Conservation (phyloP, 2,329 filamentous ascomycete species). For the Colletotrichum orbiculare region DNA sequence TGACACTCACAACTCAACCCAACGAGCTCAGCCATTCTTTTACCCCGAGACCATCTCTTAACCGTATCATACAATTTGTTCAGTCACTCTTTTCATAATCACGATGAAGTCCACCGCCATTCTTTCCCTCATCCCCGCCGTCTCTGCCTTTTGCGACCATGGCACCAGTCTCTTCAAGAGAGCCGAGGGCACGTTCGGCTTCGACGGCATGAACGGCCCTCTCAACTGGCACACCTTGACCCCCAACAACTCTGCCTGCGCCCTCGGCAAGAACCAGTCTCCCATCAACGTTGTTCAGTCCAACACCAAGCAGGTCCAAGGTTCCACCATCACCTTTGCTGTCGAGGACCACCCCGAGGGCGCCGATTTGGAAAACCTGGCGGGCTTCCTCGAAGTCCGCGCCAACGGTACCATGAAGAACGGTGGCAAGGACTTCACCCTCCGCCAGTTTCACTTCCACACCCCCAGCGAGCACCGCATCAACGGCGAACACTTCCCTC, state of each 20-base stretch:
- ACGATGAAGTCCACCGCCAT: slow-evolving; percentile 40
- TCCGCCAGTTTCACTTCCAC: slow-evolving; percentile 71
- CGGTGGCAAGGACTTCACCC: slow-evolving; percentile 51
- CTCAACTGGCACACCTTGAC: slow-evolving; percentile 63
- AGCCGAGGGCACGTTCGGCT: slow-evolving; percentile 50
- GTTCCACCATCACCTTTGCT: slow-evolving; percentile 46
- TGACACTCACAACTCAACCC: slow-evolving; percentile 9
- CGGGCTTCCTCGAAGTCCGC: slow-evolving; percentile 62
- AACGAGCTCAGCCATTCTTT: slow-evolving; percentile 22
- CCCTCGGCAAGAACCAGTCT: slow-evolving; percentile 62
- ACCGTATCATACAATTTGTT: not conserved
- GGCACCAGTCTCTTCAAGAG: slow-evolving; percentile 49
- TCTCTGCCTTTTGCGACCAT: slow-evolving; percentile 43
- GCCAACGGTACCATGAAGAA: slow-evolving; percentile 59
- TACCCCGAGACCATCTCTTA: not conserved
- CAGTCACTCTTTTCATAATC: not conserved
- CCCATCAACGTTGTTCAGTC: slow-evolving; percentile 62
- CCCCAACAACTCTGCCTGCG: slow-evolving; percentile 58
- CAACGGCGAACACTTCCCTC: slow-evolving; percentile 51
- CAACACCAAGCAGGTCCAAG: slow-evolving; percentile 40
- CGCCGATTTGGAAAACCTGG: slow-evolving; percentile 61
- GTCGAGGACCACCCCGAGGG: slow-evolving; percentile 50
- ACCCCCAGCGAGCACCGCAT: slow-evolving; percentile 69
- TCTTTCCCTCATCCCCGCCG: slow-evolving; percentile 39
- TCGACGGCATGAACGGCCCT: slow-evolving; percentile 56